A percentile compares a stretch with the other conserved stretches of the same genome.
Conservation (phyloP, 148 eudicot genomes). For the Pouteria glomerata region DNA sequence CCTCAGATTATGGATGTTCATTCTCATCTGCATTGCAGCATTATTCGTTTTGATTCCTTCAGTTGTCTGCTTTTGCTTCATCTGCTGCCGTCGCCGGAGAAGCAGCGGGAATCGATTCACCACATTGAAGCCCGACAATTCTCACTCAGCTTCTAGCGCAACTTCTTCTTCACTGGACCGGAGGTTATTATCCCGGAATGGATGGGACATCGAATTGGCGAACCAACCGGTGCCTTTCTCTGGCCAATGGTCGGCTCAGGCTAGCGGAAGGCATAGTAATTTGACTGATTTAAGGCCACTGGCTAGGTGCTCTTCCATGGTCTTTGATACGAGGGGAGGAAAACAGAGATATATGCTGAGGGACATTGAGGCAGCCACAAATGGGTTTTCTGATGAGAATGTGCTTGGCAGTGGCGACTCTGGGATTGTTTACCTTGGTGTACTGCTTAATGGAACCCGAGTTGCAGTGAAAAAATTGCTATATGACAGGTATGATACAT, state of each 20-base stretch:
- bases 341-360: conserved; percentile 7
- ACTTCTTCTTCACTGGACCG: conserved; percentile 12
- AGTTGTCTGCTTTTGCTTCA: neutral
- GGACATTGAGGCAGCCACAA: conserved; percentile 34
- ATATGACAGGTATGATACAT: conserved; percentile 19
- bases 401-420: conserved; percentile 34
- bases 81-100: neutral
- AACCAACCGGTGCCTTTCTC: neutral
- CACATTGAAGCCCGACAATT: neutral
- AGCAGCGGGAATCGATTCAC: neutral
- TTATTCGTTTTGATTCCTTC: neutral
- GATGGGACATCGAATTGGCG: conserved; percentile 15
- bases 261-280: neutral
- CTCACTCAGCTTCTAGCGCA: neutral
- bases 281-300: neutral
- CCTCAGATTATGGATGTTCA: conserved; percentile 24
- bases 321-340: neutral
- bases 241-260: neutral
- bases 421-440: conserved; percentile 37
- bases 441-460: conserved; percentile 20
- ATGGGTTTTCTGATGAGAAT: conserved; percentile 27
- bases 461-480: conserved; percentile 36
- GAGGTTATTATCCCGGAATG: conserved; percentile 27
- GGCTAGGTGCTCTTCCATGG: neutral
- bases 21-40: conserved; percentile 8